Evolutionary conservation across 192 early-diverging fungal genomes (phyloP).

Genomic region (Mortierella antarctica): DNA sequence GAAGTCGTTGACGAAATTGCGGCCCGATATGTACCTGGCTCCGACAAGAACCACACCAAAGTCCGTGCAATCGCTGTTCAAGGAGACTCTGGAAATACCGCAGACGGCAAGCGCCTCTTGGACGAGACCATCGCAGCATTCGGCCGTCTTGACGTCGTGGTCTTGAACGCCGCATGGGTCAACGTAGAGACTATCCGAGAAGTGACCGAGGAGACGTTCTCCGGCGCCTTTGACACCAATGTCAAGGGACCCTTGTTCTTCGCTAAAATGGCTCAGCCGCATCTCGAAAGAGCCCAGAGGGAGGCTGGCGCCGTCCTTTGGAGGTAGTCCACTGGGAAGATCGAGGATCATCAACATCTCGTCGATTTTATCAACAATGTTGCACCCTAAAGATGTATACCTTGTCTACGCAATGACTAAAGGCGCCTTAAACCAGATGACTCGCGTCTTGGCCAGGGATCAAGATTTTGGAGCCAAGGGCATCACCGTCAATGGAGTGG

Average conservation of each 20-base stretch:
- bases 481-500: slow-evolving; percentile 11
- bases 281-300: slow-evolving; percentile 19
- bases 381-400: too few species aligned
- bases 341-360: slow-evolving; percentile 41
- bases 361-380: background rate
- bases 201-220: slow-evolving; percentile 35
- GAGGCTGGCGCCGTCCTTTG: background rate
- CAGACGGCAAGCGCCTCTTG: slow-evolving; percentile 9
- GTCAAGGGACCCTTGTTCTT: slow-evolving; percentile 39
- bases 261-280: slow-evolving; percentile 23
- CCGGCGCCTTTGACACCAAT: slow-evolving; percentile 29
- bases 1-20: slow-evolving; percentile 1
- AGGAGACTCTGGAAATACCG: slow-evolving; percentile 40
- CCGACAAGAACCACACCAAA: slow-evolving; percentile 1
- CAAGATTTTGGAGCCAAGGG: slow-evolving; percentile 1
- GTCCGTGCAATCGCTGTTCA: slow-evolving; percentile 51
- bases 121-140: slow-evolving; percentile 48
- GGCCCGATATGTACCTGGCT: background rate
- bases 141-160: slow-evolving; percentile 53
- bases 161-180: slow-evolving; percentile 51
- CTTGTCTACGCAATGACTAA: background rate
- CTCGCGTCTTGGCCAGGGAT: slow-evolving; percentile 5
- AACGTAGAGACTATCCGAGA: slow-evolving; percentile 8
- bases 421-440: slow-evolving; percentile 5
- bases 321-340: slow-evolving; percentile 1